Evolutionary conservation across 352 stramenopile species (phyloP).

Genomic region (Phytopythium aichiense): DNA sequence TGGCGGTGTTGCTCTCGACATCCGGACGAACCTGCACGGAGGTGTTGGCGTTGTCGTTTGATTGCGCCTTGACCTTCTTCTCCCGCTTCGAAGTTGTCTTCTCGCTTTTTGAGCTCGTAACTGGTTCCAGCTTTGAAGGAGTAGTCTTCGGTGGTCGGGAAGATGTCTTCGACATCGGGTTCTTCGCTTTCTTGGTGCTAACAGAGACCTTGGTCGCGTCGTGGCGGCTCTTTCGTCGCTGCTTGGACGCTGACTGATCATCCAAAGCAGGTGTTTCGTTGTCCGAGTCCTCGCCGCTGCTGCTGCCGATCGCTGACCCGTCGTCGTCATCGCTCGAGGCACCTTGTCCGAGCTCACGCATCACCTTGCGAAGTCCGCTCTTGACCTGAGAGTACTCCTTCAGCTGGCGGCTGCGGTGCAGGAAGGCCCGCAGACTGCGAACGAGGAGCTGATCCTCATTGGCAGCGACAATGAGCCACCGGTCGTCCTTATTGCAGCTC

Average conservation of each 20-base stretch:
- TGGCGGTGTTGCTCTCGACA: not conserved
- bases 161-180: slow-evolving; percentile 12
- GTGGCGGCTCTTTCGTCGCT: not conserved
- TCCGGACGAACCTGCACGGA: slow-evolving; percentile 3
- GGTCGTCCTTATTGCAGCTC: slow-evolving; percentile 41
- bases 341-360: slow-evolving; percentile 33
- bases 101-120: slow-evolving; percentile 5
- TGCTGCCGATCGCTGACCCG: not conserved
- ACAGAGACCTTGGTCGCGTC: slow-evolving; percentile 9
- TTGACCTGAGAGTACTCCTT: slow-evolving; percentile 44
- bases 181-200: slow-evolving; percentile 16
- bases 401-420: slow-evolving; percentile 52
- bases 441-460: slow-evolving; percentile 74
- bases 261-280: slow-evolving; percentile 6
- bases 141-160: slow-evolving; percentile 6
- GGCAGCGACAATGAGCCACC: slow-evolving; percentile 71
- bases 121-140: not conserved
- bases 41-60: slow-evolving; percentile 10
- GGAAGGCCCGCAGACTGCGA: slow-evolving; percentile 58
- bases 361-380: slow-evolving; percentile 34
- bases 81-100: slow-evolving; percentile 10
- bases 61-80: slow-evolving; percentile 14
- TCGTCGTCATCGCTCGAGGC: slow-evolving; percentile 9
- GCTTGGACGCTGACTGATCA: slow-evolving; percentile 7
- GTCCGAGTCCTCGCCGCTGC: slow-evolving; percentile 14